Conservation (phyloP, 352 stramenopile genomes). For the Hyaloperonospora brassicae region DNA sequence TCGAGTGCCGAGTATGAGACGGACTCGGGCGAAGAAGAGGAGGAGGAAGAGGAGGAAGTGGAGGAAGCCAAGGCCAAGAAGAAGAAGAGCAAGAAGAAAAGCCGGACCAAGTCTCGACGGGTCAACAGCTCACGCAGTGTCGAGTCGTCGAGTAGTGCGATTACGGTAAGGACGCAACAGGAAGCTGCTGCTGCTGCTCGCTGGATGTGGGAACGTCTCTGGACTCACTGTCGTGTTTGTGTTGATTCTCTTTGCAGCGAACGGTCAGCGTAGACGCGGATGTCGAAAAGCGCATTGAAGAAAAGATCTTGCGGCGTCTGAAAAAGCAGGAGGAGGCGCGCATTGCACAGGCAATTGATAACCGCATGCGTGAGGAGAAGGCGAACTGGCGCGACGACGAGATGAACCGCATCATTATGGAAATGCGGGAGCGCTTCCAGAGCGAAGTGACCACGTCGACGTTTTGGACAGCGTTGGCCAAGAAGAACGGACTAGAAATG, state of each 20-base stretch:
- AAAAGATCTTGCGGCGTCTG: conserved; percentile 78
- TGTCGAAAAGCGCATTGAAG: conserved; percentile 75
- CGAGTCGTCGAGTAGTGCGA: conserved; percentile 25
- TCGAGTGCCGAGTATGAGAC: conserved; percentile 50
- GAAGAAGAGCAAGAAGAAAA: conserved; percentile 50
- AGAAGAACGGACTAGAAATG: conserved; percentile 50
- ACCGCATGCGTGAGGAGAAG: conserved; percentile 75
- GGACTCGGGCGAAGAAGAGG: conserved; percentile 43
- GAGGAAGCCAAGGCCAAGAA: conserved; percentile 67
- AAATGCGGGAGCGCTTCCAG: conserved; percentile 82
- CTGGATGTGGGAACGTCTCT: neutral
- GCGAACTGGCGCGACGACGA: conserved; percentile 84
- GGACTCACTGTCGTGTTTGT: conserved; percentile 11
- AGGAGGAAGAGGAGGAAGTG: conserved; percentile 59
- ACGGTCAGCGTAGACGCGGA: conserved; percentile 71
- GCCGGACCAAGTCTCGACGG: conserved; percentile 28
- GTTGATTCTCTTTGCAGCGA: conserved; percentile 10
- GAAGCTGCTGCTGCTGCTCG: neutral
- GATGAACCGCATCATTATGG: conserved; percentile 87
- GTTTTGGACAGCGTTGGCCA: conserved; percentile 55
- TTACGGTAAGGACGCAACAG: conserved; percentile 22
- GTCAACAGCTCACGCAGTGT: conserved; percentile 42
- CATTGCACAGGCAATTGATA: conserved; percentile 76
- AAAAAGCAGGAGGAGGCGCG: conserved; percentile 85
- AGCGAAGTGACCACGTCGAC: conserved; percentile 62